Base-by-base conservation (phyloP, 1,284 basidiomycete species). In the Sanghuangporus sanghuang region DNA sequence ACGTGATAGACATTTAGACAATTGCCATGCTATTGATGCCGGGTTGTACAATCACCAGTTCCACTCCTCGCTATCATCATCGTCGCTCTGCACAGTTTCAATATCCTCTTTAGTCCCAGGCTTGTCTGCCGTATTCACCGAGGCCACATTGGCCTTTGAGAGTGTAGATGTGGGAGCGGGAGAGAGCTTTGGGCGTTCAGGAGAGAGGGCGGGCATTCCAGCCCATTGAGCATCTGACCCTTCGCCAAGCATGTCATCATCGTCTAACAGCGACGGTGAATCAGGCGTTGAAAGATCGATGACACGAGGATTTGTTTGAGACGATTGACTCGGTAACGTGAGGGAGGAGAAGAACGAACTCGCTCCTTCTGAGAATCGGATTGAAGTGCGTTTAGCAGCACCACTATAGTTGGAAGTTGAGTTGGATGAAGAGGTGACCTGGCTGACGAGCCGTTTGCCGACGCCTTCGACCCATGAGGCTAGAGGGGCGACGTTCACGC, bases 291-390 rank as follows among this genome's bases (percentile, higher is more conserved):
- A 38, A 40, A 68, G 59, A 8, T 68, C 48, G 55, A 39, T 62
- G n/a, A 42, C 40, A 27, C 63, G 57, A 49, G n/a, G 59, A 52
- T 58, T 72, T 46, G 44, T 2, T n/a, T 46, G 11, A 46, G 44
- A n/a, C 21, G 44, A 12, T 32, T 69, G 61, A 6, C 67, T 64
- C 57, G 66, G 76, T 42, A 67, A 78, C 70, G 74, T 69, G 9
- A 88, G 76, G 0, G 81, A 85, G 6, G 81, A 79, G 7, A 79
- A 79, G 39, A 89, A 75, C 32, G 81, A 79, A 64, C 79, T 79
- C 2, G 85, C 86, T 42, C 90, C 81, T 69, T 89, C 88, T 0
- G 84, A 82, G 59, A 90, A 70, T 42, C 90, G 77, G 1, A 82
- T 68, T 0, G 88, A 87, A 0, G 87, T 88, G 32, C 87, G 84